These are phyloP conservation scores for Moricandia moricandioides DNA, from an alignment of 345 rosid species.

Conservation along the genomic window DNA sequence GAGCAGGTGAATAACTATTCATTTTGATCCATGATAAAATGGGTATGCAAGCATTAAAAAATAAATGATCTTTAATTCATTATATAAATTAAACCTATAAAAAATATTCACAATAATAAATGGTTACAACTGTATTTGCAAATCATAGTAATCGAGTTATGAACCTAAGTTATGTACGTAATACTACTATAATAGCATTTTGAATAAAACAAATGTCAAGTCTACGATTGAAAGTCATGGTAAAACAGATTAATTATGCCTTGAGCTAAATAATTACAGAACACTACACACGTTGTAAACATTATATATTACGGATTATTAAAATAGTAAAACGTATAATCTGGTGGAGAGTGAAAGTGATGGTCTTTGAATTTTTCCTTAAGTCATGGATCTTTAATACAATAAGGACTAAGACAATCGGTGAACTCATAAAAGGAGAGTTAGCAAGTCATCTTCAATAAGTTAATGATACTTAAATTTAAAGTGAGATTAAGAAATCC, in stretches of 20 bases:
- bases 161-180: neutral
- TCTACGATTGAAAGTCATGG: neutral
- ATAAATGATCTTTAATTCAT: neutral
- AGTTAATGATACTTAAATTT: slow-evolving; percentile 12
- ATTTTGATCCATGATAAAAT: neutral
- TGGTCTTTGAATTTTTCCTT: slow-evolving; percentile 1
- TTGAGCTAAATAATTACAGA: neutral
- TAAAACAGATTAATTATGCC: neutral
- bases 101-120: no score
- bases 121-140: neutral
- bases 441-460: neutral
- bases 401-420: neutral
- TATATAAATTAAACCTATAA: neutral
- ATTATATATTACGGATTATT: neutral
- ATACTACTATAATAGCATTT: neutral
- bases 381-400: neutral
- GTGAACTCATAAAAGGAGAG: neutral
- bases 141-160: neutral
- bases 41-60: neutral
- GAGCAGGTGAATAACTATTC: neutral
- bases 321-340: neutral
- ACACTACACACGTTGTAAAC: neutral
- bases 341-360: slow-evolving; percentile 11
- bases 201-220: neutral
- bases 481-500: slow-evolving; percentile 23